Evolutionary conservation across 1,139 yeast species (phyloP).

Genomic region (Lodderomyces pseudojiufengensis): DNA sequence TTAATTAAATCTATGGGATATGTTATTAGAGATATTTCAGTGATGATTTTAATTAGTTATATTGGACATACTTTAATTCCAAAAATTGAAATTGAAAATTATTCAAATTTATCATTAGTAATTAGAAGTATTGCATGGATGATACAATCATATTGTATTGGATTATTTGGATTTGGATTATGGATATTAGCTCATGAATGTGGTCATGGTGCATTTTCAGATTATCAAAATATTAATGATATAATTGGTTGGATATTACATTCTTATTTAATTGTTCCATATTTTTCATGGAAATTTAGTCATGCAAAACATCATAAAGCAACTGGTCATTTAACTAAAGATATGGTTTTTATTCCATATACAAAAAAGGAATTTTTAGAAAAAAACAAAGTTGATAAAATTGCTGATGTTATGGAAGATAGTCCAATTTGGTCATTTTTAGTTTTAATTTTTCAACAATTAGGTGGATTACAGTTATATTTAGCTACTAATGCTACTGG

Average conservation of each 20-base stretch:
- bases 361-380: conserved; percentile 54
- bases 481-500: conserved; percentile 74
- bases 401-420: conserved; percentile 66
- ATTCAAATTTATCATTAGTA: conserved; percentile 20
- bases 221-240: conserved; percentile 66
- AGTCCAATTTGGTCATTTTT: conserved; percentile 63
- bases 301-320: conserved; percentile 88
- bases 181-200: conserved; percentile 92
- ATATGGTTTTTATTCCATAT: conserved; percentile 79
- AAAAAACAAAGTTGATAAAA: conserved; percentile 33
- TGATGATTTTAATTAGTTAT: conserved; percentile 49
- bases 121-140: conserved; percentile 39
- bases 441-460: conserved; percentile 62
- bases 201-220: conserved; percentile 84
- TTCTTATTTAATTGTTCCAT: conserved; percentile 75
- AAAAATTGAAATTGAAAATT: conserved; percentile 19
- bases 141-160: conserved; percentile 44
- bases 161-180: conserved; percentile 71
- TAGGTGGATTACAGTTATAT: conserved; percentile 71
- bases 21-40: conserved; percentile 60
- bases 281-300: conserved; percentile 80
- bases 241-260: conserved; percentile 79
- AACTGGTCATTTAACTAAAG: conserved; percentile 76
- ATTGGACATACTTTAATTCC: conserved; percentile 53
- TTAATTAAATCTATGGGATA: conserved; percentile 54